phyloP scores from a whole-genome alignment of 495 filamentous ascomycete species.

The Margaritispora aquatica region DNA sequence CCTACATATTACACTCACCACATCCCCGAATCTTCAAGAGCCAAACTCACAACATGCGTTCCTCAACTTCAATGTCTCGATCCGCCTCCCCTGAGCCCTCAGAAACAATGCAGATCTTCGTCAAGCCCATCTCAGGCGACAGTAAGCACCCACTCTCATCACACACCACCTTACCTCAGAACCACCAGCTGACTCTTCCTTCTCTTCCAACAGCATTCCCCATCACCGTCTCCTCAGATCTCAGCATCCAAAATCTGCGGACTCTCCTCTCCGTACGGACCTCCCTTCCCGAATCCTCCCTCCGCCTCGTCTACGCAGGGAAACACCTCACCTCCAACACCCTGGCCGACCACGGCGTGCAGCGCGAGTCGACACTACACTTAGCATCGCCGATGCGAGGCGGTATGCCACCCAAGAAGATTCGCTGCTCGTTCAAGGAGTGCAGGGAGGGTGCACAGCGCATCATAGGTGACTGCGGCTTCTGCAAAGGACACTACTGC shows the following conservation, averaged over 20 bases:
- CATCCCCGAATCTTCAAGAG: neutral
- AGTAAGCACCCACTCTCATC: constrained; percentile 30
- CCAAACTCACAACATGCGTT: constrained; percentile 15
- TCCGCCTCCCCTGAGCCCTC: constrained; percentile 21
- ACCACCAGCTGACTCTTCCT: neutral
- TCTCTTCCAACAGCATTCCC: constrained; percentile 34
- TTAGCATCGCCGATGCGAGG: constrained; percentile 40
- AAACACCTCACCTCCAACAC: constrained; percentile 34
- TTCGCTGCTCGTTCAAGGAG: constrained; percentile 79
- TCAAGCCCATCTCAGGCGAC: constrained; percentile 39
- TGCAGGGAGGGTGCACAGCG: constrained; percentile 81
- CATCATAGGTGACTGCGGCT: constrained; percentile 93
- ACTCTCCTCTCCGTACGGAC: constrained; percentile 41
- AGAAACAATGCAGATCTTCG: constrained; percentile 45
- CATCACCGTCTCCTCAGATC: constrained; percentile 33
- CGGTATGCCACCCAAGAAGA: constrained; percentile 67
- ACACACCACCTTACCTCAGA: neutral
- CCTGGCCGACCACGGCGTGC: constrained; percentile 34
- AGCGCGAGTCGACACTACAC: constrained; percentile 35
- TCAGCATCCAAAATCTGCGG: constrained; percentile 36
- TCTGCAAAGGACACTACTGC: constrained; percentile 91
- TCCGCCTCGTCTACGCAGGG: constrained; percentile 43
- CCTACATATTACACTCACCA: neutral
- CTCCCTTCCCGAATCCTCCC: constrained; percentile 31
- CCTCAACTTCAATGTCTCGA: constrained; percentile 18